These are phyloP conservation scores for Gilbertella persicaria DNA, from an alignment of 371 early-diverging fungal genomes.

Conservation along the genomic window DNA sequence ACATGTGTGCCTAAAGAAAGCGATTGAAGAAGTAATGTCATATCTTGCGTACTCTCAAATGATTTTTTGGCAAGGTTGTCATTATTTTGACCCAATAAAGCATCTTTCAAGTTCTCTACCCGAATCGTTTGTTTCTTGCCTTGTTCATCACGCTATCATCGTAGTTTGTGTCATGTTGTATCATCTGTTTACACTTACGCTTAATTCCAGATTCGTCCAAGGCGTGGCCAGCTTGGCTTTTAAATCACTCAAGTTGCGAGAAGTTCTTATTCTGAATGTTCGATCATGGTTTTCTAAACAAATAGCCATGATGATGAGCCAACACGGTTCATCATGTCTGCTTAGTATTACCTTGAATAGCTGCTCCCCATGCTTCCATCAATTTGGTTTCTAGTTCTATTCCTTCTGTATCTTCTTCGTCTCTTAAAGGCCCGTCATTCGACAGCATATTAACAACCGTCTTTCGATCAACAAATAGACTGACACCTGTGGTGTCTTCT, in stretches of 20 bases:
- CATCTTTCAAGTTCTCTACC: conserved; percentile 55
- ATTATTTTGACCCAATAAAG: conserved; percentile 28
- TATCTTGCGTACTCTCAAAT: conserved; percentile 32
- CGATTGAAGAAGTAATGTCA: conserved; percentile 44
- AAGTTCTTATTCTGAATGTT: conserved; percentile 47
- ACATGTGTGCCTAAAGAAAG: conserved; percentile 29
- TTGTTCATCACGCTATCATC: conserved; percentile 21
- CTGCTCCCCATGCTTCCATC: conserved; percentile 42
- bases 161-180: neutral
- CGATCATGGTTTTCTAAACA: conserved; percentile 37
- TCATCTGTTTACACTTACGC: conserved; percentile 5
- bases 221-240: conserved; percentile 50
- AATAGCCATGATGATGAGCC: neutral
- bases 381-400: conserved; percentile 46
- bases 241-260: conserved; percentile 45
- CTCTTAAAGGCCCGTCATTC: conserved; percentile 44
- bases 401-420: conserved; percentile 49
- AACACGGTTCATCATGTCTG: neutral
- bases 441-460: conserved; percentile 41
- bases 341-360: conserved; percentile 29
- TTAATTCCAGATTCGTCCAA: conserved; percentile 36
- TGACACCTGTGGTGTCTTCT: too few relatives aligned
- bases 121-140: conserved; percentile 38
- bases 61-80: conserved; percentile 27
- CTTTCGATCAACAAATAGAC: conserved; percentile 40